Evolutionary conservation across 2,329 filamentous ascomycete genomes (phyloP).

Genomic region (Pyricularia grisea): DNA sequence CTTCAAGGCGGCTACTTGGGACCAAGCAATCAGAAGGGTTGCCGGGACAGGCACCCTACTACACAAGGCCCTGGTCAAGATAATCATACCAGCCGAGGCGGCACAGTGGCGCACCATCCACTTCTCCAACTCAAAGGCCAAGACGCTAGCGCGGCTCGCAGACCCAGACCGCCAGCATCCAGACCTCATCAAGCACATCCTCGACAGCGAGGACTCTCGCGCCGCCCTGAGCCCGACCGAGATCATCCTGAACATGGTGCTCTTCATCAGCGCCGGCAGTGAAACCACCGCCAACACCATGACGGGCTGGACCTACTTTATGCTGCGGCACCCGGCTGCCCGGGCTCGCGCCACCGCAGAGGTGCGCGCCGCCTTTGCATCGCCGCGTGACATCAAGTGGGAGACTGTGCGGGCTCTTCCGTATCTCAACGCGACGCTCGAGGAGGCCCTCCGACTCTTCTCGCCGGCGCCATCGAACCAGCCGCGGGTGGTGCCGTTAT

Average conservation of each 20-base stretch:
- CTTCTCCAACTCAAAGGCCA: conserved; percentile 13
- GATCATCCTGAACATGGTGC: conserved; percentile 14
- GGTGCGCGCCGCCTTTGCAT: background rate
- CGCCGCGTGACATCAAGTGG: conserved; percentile 10
- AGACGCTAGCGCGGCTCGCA: conserved; percentile 13
- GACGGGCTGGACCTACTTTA: conserved; percentile 16
- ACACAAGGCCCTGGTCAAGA: too few species aligned
- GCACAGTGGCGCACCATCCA: conserved; percentile 12
- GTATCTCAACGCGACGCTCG: conserved; percentile 26
- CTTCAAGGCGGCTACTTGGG: conserved; percentile 16
- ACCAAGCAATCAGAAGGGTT: background rate
- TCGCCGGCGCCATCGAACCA: too few species aligned
- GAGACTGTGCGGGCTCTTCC: conserved; percentile 20
- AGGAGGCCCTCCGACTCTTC: conserved; percentile 22
- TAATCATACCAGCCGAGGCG: too few species aligned
- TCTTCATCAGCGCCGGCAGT: conserved; percentile 16
- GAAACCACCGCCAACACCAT: conserved; percentile 17
- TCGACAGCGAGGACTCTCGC: conserved; percentile 12
- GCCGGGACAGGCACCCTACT: too few species aligned
- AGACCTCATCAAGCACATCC: conserved; percentile 16
- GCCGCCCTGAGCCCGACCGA: conserved; percentile 12
- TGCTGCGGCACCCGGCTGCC: conserved; percentile 8
- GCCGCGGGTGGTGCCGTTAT: too few species aligned
- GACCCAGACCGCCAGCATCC: conserved; percentile 11
- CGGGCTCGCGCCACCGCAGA: conserved; percentile 11